A percentile compares a stretch with the other conserved stretches of the same genome.
Evolutionary conservation across 257 asterid species (phyloP).

Genomic region (Paraleonurus japonicus): DNA sequence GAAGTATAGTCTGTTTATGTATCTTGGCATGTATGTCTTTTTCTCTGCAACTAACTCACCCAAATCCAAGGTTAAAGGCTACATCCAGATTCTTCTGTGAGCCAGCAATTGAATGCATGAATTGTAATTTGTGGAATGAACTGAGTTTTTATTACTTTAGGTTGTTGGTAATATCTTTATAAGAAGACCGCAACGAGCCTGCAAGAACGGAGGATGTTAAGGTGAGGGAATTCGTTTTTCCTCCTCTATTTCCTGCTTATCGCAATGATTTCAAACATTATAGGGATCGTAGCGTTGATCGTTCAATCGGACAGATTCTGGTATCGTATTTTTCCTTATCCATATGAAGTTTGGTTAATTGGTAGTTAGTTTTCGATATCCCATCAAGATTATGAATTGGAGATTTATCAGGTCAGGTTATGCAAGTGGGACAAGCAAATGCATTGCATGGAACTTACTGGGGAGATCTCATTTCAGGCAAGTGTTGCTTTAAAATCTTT

Average conservation of each 20-base stretch:
- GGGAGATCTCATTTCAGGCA: background rate
- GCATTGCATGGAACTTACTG: background rate
- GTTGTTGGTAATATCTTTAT: background rate
- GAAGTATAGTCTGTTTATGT: constrained; percentile 27
- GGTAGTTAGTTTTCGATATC: background rate
- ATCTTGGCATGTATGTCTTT: constrained; percentile 27
- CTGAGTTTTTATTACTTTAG: background rate
- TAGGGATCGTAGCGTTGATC: background rate
- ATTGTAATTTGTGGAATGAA: background rate
- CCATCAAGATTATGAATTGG: constrained; percentile 3
- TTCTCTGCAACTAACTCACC: constrained; percentile 8
- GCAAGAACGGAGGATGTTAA: background rate
- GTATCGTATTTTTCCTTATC: background rate
- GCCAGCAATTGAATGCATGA: constrained; percentile 8
- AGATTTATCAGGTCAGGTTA: background rate
- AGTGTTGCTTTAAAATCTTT: background rate
- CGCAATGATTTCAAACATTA: background rate
- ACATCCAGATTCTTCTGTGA: background rate
- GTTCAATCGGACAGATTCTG: background rate
- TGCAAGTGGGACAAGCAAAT: background rate
- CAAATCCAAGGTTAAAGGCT: constrained; percentile 16
- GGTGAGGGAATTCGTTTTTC: background rate
- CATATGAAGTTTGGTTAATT: background rate
- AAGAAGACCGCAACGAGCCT: background rate
- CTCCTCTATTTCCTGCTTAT: background rate